phyloP scores from a whole-genome alignment of 495 filamentous ascomycete genomes.

The Aspergillus avenaceus region DNA sequence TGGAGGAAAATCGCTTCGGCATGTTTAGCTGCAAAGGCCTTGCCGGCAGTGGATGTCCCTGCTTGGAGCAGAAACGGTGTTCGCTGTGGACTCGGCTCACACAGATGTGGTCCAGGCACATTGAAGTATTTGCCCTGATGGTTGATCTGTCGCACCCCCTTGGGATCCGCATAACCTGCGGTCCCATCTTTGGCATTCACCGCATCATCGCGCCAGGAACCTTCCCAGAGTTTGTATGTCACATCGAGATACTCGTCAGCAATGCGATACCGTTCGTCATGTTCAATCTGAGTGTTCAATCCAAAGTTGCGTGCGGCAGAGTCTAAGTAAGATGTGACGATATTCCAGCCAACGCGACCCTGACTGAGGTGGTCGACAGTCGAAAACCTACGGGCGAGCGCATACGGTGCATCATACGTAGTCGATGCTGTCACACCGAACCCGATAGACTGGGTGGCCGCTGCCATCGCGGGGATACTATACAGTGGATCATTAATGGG shows the following conservation, averaged over 20 bases:
- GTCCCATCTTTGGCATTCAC: constrained; percentile 39
- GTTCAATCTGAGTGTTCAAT: constrained; percentile 52
- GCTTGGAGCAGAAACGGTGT: constrained; percentile 66
- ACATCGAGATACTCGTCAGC: constrained; percentile 66
- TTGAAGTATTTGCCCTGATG: constrained; percentile 63
- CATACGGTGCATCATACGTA: constrained; percentile 66
- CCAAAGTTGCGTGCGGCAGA: constrained; percentile 61
- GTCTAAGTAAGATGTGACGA: constrained; percentile 65
- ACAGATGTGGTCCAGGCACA: constrained; percentile 62
- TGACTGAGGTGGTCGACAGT: constrained; percentile 66
- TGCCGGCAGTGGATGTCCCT: constrained; percentile 57
- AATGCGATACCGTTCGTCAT: constrained; percentile 64
- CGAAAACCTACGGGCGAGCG: constrained; percentile 60
- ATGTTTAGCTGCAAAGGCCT: constrained; percentile 59
- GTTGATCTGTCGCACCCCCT: constrained; percentile 57
- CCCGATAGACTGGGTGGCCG: constrained; percentile 57
- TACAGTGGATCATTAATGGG: constrained; percentile 56
- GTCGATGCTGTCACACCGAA: constrained; percentile 64
- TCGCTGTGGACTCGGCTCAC: constrained; percentile 60
- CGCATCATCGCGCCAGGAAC: constrained; percentile 64
- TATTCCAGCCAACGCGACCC: constrained; percentile 63
- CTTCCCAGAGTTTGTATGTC: constrained; percentile 65
- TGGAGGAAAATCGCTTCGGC: constrained; percentile 51
- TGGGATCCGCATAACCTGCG: constrained; percentile 51
- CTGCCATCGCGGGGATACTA: constrained; percentile 41